A percentile compares a stretch with the other conserved stretches of the same genome.
Conservation (phyloP, 352 stramenopile genomes). For the Lagenidium giganteum region DNA sequence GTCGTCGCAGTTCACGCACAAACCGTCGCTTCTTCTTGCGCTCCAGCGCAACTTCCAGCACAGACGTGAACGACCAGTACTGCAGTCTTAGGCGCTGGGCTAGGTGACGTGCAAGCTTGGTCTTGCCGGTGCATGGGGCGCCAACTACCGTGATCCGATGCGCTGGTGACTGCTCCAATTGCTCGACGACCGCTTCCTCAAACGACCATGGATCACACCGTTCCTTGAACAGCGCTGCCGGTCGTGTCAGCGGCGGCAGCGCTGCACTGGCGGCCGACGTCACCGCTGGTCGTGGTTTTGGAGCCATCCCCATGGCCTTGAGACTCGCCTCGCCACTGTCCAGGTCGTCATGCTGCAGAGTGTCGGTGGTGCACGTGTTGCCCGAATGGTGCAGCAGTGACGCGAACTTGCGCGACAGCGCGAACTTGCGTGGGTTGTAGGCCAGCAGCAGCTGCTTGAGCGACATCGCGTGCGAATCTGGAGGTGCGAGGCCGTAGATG, state of each 20-base stretch:
- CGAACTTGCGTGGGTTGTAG: conserved; percentile 72
- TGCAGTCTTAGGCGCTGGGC: conserved; percentile 34
- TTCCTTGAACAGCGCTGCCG: conserved; percentile 16
- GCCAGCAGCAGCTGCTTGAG: conserved; percentile 68
- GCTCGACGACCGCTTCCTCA: conserved; percentile 28
- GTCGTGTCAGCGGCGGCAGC: neutral
- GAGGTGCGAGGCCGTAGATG: conserved; percentile 37
- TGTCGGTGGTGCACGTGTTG: too few relatives aligned
- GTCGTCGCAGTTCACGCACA: neutral
- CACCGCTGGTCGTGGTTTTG: too few relatives aligned
- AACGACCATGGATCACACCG: conserved; percentile 34
- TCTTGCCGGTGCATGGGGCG: conserved; percentile 49
- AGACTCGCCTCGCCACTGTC: too few relatives aligned
- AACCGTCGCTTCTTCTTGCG: conserved; percentile 14
- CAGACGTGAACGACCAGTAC: conserved; percentile 37
- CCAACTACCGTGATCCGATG: conserved; percentile 51
- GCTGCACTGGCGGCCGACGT: neutral
- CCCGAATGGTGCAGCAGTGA: too few relatives aligned
- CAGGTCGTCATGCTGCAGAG: too few relatives aligned
- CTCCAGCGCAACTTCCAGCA: conserved; percentile 34
- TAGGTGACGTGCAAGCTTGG: conserved; percentile 37
- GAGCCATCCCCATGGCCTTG: too few relatives aligned
- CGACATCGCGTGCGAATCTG: conserved; percentile 52
- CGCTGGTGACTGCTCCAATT: conserved; percentile 37
- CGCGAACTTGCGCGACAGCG: conserved; percentile 59